Evolutionary conservation across 805 yeast species (phyloP).

Genomic region (Ogataea ramenticola): DNA sequence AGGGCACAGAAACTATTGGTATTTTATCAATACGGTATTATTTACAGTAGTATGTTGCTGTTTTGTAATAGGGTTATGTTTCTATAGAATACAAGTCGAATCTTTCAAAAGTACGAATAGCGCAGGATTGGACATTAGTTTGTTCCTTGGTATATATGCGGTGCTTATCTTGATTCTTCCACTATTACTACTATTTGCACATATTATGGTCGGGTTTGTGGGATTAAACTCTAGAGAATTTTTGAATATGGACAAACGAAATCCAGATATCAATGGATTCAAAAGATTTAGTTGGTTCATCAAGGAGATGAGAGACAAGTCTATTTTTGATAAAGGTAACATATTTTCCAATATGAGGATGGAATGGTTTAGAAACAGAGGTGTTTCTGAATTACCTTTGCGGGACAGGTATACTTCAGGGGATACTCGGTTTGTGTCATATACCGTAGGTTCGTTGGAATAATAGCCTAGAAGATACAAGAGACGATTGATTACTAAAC

Average conservation of each 20-base stretch:
- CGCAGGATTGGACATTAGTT: constrained; percentile 19
- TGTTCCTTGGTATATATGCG: constrained; percentile 48
- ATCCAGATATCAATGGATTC: constrained; percentile 4
- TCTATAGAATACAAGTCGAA: constrained; percentile 11
- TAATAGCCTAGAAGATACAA: no score
- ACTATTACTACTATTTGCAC: constrained; percentile 41
- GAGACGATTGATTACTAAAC: no score
- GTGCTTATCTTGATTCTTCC: constrained; percentile 49
- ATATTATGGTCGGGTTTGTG: constrained; percentile 43
- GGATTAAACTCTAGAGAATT: constrained; percentile 73
- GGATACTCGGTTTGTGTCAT: constrained; percentile 31
- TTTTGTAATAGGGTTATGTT: constrained; percentile 22
- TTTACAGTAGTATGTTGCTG: constrained; percentile 25
- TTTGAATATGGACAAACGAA: constrained; percentile 35
- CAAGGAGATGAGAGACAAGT: constrained; percentile 23
- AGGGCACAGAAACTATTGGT: constrained; percentile 65
- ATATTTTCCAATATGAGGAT: constrained; percentile 23
- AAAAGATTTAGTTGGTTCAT: constrained; percentile 6
- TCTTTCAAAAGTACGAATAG: neutral
- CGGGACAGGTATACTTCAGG: constrained; percentile 24
- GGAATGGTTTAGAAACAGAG: constrained; percentile 33
- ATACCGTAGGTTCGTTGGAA: constrained; percentile 1
- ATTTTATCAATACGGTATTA: constrained; percentile 46
- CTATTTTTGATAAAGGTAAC: constrained; percentile 31
- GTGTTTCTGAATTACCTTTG: constrained; percentile 24